Evolutionary conservation across 2,329 filamentous ascomycete genomes (phyloP).

Genomic region (Amauroascus verrucosus): DNA sequence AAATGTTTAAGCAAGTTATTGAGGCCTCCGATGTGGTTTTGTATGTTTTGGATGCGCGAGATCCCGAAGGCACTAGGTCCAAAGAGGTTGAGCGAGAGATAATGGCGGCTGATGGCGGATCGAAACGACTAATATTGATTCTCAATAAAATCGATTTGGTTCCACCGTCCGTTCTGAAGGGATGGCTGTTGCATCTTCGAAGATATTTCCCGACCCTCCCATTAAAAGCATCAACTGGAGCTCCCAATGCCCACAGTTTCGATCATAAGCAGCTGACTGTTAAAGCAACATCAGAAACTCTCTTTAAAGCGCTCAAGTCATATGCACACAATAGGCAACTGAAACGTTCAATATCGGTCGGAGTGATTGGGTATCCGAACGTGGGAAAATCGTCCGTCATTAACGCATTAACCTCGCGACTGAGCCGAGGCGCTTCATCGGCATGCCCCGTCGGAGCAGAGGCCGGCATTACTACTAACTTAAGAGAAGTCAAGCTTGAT

Average conservation of each 20-base stretch:
- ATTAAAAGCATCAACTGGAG: slow-evolving; percentile 70
- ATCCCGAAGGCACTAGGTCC: slow-evolving; percentile 82
- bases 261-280: slow-evolving; percentile 84
- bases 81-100: slow-evolving; percentile 83
- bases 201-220: slow-evolving; percentile 87
- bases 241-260: slow-evolving; percentile 79
- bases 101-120: slow-evolving; percentile 73
- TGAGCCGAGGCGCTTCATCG: slow-evolving; percentile 52
- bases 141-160: slow-evolving; percentile 94
- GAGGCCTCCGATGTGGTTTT: slow-evolving; percentile 82
- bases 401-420: slow-evolving; percentile 73
- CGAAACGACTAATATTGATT: slow-evolving; percentile 80
- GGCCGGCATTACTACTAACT: slow-evolving; percentile 79
- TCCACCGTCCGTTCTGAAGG: slow-evolving; percentile 68
- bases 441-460: slow-evolving; percentile 84
- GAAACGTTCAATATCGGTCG: slow-evolving; percentile 81
- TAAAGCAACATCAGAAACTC: slow-evolving; percentile 70
- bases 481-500: slow-evolving; percentile 86
- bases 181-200: slow-evolving; percentile 74
- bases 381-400: slow-evolving; percentile 95
- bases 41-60: slow-evolving; percentile 85
- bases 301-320: slow-evolving; percentile 83
- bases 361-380: slow-evolving; percentile 91
- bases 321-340: slow-evolving; percentile 74
- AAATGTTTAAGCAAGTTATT: slow-evolving; percentile 88